These are phyloP conservation scores for Phytopythium cucurbitacearum DNA, from an alignment of 352 stramenopile species.

Conservation along the genomic window DNA sequence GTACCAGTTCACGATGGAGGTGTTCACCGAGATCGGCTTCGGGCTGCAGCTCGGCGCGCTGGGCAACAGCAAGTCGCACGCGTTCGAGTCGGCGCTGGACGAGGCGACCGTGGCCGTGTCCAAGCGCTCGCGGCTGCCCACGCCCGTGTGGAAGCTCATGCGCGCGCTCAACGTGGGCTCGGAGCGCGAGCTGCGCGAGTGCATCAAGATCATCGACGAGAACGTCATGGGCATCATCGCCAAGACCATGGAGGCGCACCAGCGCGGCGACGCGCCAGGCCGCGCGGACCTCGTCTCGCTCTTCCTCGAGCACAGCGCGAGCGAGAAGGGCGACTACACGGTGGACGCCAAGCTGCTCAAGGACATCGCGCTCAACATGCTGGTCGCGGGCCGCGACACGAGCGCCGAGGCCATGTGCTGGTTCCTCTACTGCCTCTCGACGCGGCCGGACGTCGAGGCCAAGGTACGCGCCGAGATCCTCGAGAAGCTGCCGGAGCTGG, in stretches of 20 bases:
- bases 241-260: slow-evolving; percentile 26
- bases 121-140: slow-evolving; percentile 29
- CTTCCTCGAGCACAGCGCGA: slow-evolving; percentile 8
- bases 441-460: slow-evolving; percentile 26
- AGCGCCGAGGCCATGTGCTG: slow-evolving; percentile 56
- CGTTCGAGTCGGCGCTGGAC: slow-evolving; percentile 31
- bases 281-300: slow-evolving; percentile 6
- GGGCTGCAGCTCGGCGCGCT: slow-evolving; percentile 26
- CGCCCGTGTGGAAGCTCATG: slow-evolving; percentile 36
- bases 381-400: slow-evolving; percentile 69
- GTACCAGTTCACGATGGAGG: slow-evolving; percentile 37
- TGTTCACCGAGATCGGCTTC: slow-evolving; percentile 43
- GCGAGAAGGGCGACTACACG: slow-evolving; percentile 4
- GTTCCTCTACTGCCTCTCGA: slow-evolving; percentile 38
- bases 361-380: slow-evolving; percentile 64
- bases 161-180: slow-evolving; percentile 36
- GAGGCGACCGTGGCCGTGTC: slow-evolving; percentile 16
- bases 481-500: slow-evolving; percentile 9
- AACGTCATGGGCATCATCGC: slow-evolving; percentile 31
- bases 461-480: slow-evolving; percentile 24
- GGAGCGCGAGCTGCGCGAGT: slow-evolving; percentile 24
- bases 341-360: slow-evolving; percentile 4
- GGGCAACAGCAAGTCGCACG: slow-evolving; percentile 23
- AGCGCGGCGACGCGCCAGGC: not conserved
- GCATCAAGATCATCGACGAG: slow-evolving; percentile 32